Percentiles rank a stretch among this genome's conserved stretches.
Conservation (phyloP, 805 yeast genomes). For the Candida quercuum region DNA sequence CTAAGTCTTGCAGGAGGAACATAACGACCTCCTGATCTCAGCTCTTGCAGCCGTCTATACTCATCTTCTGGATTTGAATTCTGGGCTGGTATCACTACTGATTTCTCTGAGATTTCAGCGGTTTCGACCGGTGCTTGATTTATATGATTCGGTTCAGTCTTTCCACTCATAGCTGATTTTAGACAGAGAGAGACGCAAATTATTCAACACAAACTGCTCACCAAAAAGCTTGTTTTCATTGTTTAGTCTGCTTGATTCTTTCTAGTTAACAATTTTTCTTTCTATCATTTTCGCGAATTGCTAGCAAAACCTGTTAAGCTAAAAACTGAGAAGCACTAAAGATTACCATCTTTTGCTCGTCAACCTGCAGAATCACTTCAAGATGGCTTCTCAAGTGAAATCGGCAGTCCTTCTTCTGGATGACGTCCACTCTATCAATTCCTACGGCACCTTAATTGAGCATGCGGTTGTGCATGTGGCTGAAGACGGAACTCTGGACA, state of each 20-base stretch:
- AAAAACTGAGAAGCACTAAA: too few relatives aligned
- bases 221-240: too few relatives aligned
- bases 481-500: slow-evolving; percentile 16
- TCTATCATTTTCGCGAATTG: too few relatives aligned
- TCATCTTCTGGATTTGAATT: slow-evolving; percentile 27
- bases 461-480: slow-evolving; percentile 8
- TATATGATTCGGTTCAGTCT: not conserved
- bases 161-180: not conserved
- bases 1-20: slow-evolving; percentile 50
- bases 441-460: slow-evolving; percentile 18
- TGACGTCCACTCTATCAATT: slow-evolving; percentile 12
- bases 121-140: not conserved
- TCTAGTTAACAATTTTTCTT: too few relatives aligned
- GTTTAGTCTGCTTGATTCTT: too few relatives aligned
- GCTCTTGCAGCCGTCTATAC: slow-evolving; percentile 29
- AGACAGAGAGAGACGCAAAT: too few relatives aligned
- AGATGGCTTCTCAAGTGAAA: slow-evolving; percentile 4
- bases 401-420: slow-evolving; percentile 18
- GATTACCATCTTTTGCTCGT: too few relatives aligned
- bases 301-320: too few relatives aligned
- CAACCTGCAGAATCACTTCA: too few relatives aligned
- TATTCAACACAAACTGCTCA: too few relatives aligned
- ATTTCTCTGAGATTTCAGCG: not conserved
- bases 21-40: slow-evolving; percentile 41
- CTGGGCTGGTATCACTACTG: slow-evolving; percentile 2